Percentiles rank a stretch among this genome's conserved stretches.
Conservation (phyloP, 2,329 filamentous ascomycete species). For the Oidium heveae region DNA sequence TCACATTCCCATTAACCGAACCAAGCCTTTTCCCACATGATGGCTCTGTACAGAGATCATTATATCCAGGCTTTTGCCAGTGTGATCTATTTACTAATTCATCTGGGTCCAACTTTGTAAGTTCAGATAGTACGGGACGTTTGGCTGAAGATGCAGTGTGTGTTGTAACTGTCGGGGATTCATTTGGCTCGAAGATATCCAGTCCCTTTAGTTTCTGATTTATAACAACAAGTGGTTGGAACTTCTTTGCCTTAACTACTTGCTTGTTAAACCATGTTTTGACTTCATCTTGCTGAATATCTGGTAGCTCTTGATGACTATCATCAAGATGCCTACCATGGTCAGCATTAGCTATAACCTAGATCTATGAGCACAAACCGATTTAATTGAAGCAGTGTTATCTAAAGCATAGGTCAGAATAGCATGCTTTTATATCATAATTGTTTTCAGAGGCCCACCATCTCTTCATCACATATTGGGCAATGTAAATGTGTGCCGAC, state of each 20-base stretch:
- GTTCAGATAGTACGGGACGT: conserved; percentile 13
- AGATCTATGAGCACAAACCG: conserved; percentile 20
- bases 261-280: conserved; percentile 59
- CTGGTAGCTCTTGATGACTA: conserved; percentile 45
- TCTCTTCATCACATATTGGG: conserved; percentile 96
- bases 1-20: conserved; percentile 58
- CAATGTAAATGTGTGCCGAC: conserved; percentile 52
- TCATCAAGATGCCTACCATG: conserved; percentile 41
- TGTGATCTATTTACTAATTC: conserved; percentile 70
- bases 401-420: conserved; percentile 21
- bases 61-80: conserved; percentile 56
- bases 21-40: conserved; percentile 61
- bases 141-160: conserved; percentile 16
- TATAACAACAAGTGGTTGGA: conserved; percentile 46
- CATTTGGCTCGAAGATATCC: conserved; percentile 53
- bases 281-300: conserved; percentile 48
- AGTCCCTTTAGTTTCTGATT: conserved; percentile 54
- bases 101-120: conserved; percentile 39
- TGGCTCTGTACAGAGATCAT: conserved; percentile 70
- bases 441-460: conserved; percentile 30
- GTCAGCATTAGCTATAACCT: conserved; percentile 10
- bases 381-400: conserved; percentile 83
- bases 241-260: conserved; percentile 50
- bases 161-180: conserved; percentile 20
- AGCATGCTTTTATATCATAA: background rate